phyloP scores from a whole-genome alignment of 2,329 filamentous ascomycete species.

The Fusarium sp. region DNA sequence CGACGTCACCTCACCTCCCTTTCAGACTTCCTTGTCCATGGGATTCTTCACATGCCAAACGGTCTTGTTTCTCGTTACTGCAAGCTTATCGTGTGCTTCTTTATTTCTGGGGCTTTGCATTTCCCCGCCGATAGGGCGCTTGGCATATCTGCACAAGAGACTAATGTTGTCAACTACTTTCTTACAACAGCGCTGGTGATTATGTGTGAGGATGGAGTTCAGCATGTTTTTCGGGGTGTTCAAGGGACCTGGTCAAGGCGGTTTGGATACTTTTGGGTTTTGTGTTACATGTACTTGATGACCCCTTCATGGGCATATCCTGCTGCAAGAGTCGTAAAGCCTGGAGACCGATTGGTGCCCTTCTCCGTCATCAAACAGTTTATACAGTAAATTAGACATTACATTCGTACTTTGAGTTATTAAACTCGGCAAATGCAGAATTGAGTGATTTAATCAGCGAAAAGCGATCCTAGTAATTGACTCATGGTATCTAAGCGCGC shows the following conservation, averaged over 20 bases:
- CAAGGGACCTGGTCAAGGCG: neutral
- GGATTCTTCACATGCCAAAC: conserved; percentile 2
- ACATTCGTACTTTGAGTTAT: fast-evolving
- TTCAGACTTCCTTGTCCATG: conserved; percentile 17
- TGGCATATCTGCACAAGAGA: conserved; percentile 20
- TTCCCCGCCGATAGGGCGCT: conserved; percentile 23
- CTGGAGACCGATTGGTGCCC: conserved; percentile 12
- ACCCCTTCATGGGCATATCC: conserved; percentile 36
- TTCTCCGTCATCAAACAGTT: conserved; percentile 10
- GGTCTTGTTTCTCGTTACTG: conserved; percentile 20
- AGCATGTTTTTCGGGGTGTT: neutral
- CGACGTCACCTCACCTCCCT: conserved; percentile 27
- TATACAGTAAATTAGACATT: neutral
- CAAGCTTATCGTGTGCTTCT: conserved; percentile 29
- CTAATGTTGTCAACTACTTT: conserved; percentile 23
- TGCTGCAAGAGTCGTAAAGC: conserved; percentile 19
- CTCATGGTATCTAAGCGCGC: neutral
- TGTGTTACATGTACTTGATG: conserved; percentile 31
- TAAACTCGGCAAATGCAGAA: fast-evolving
- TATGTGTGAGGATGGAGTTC: conserved; percentile 28
- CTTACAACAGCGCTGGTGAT: conserved; percentile 20
- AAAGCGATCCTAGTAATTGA: neutral
- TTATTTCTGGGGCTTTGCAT: conserved; percentile 29
- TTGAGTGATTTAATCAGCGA: neutral
- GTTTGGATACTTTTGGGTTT: conserved; percentile 29